phyloP scores from a whole-genome alignment of 140 eudicot genomes.

The Cichorium intybus region DNA sequence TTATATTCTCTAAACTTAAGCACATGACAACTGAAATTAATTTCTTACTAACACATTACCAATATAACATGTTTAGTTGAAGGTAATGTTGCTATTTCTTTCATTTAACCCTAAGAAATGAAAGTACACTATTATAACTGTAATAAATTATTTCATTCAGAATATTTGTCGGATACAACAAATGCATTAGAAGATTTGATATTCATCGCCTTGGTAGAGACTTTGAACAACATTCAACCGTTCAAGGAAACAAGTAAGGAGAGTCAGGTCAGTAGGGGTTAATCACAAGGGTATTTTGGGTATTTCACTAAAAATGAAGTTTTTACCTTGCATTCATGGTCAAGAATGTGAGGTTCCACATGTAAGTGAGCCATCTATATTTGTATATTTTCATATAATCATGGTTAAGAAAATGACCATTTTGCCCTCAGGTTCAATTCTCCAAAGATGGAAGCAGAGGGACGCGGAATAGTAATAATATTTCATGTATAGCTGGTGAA shows the following conservation, averaged over 20 bases:
- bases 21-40: not conserved
- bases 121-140: no score
- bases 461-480: no score
- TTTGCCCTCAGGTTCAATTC: slow-evolving; percentile 62
- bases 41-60: not conserved
- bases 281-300: no score
- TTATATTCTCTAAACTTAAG: not conserved
- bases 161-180: slow-evolving; percentile 92
- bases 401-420: no score
- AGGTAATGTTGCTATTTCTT: no score
- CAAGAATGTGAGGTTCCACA: slow-evolving; percentile 98
- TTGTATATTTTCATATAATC: no score
- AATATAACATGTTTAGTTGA: not conserved
- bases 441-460: slow-evolving; percentile 95
- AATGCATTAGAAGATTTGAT: slow-evolving; percentile 73
- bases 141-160: no score
- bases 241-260: no score
- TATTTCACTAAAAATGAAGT: no score
- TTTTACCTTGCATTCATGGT: slow-evolving; percentile 53
- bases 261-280: no score
- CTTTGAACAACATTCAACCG: slow-evolving; percentile 65
- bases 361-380: slow-evolving; percentile 48
- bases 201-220: slow-evolving; percentile 96
- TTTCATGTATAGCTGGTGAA: no score
- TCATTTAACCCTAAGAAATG: no score